phyloP scores from a whole-genome alignment of 108 stramenopile genomes.

The Asterionellopsis glacialis region DNA sequence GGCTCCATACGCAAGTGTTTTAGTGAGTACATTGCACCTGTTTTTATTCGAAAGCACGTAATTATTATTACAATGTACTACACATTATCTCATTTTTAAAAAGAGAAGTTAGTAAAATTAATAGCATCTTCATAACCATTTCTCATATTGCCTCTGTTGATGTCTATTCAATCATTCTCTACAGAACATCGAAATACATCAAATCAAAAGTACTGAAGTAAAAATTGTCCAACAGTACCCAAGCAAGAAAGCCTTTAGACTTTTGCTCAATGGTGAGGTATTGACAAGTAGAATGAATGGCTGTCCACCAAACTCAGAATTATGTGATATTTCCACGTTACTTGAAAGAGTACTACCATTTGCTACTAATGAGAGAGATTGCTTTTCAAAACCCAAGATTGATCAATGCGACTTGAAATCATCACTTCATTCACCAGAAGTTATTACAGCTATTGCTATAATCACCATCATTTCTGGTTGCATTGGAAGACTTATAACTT shows the following conservation, averaged over 20 bases:
- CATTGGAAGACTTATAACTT: no score
- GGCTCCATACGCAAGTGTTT: conserved; percentile 79
- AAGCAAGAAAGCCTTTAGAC: conserved; percentile 59
- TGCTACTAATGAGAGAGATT: conserved; percentile 39
- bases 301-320: conserved; percentile 37
- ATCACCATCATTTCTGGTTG: no score
- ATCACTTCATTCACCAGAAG: no score
- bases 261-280: conserved; percentile 71
- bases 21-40: no score
- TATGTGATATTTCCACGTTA: conserved; percentile 53
- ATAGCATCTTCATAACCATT: no score
- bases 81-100: no score
- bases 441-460: no score
- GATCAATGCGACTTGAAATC: no score
- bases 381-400: no score
- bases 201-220: conserved; percentile 20
- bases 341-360: conserved; percentile 36
- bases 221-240: conserved; percentile 12
- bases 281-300: conserved; percentile 51
- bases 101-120: no score
- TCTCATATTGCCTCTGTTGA: no score
- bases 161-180: conserved; percentile 9
- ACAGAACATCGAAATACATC: conserved; percentile 24
- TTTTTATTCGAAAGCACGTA: no score
- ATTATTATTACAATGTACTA: conserved; percentile 68